Percentiles rank a stretch among this genome's conserved stretches.
phyloP scores from a whole-genome alignment of 371 early-diverging fungal genomes.

The Umbelopsis sp. region DNA sequence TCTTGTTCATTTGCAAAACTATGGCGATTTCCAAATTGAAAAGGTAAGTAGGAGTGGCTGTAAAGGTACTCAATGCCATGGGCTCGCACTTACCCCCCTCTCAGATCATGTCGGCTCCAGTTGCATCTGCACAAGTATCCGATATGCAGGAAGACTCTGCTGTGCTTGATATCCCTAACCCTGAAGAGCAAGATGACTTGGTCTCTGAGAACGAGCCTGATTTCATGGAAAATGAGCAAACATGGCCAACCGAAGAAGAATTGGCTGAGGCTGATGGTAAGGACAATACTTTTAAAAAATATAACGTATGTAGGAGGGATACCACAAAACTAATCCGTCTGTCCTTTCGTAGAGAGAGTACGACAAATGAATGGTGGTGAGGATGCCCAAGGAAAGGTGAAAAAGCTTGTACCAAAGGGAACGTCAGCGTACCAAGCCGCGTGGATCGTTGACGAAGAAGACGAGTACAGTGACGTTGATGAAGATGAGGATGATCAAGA shows the following conservation, averaged over 20 bases:
- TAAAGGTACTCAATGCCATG: no score
- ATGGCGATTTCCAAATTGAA: slow-evolving; percentile 90
- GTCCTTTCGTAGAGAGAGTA: slow-evolving; percentile 29
- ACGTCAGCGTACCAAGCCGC: slow-evolving; percentile 96
- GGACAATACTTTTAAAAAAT: neutral
- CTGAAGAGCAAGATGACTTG: slow-evolving; percentile 71
- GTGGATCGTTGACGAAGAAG: slow-evolving; percentile 89
- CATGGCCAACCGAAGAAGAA: slow-evolving; percentile 98
- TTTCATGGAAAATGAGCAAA: slow-evolving; percentile 90
- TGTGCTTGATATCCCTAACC: slow-evolving; percentile 66
- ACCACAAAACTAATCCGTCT: no score
- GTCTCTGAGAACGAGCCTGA: slow-evolving; percentile 87
- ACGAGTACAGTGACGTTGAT: slow-evolving; percentile 63
- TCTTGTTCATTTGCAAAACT: slow-evolving; percentile 86
- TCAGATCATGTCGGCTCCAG: slow-evolving; percentile 39
- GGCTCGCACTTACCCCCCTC: neutral
- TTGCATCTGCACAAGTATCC: slow-evolving; percentile 16
- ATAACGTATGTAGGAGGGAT: no score
- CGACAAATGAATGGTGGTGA: slow-evolving; percentile 38
- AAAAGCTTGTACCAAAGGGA: slow-evolving; percentile 88
- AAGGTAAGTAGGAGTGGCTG: slow-evolving; percentile 44
- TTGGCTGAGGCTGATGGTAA: slow-evolving; percentile 76
- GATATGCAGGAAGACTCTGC: slow-evolving; percentile 53
- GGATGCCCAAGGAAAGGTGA: slow-evolving; percentile 26
- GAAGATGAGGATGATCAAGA: slow-evolving; percentile 62